Evolutionary conservation across 2,329 filamentous ascomycete genomes (phyloP).

Genomic region (Fusarium sp.): DNA sequence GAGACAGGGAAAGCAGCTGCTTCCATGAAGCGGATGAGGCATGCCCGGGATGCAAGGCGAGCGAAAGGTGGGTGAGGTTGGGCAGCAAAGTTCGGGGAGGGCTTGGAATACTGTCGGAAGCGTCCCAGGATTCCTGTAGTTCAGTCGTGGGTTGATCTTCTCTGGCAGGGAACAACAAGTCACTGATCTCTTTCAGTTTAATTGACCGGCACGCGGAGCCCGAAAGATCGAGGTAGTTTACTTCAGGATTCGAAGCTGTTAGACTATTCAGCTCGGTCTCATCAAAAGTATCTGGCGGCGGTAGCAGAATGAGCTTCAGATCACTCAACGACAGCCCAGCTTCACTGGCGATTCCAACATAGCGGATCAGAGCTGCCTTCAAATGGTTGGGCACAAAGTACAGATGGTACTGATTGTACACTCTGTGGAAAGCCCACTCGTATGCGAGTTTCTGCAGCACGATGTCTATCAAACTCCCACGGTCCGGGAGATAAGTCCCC

Average conservation of each 20-base stretch:
- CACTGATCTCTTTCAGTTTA: constrained; percentile 61
- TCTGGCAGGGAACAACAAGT: constrained; percentile 59
- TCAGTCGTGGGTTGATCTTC: constrained; percentile 34
- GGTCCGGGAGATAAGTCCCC: constrained; percentile 55
- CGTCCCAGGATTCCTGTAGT: constrained; percentile 66
- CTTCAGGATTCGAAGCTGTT: constrained; percentile 44
- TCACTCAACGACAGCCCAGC: constrained; percentile 62
- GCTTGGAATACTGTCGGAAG: constrained; percentile 47
- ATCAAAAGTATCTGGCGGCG: constrained; percentile 43
- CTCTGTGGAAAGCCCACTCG: constrained; percentile 65
- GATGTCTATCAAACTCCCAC: constrained; percentile 62
- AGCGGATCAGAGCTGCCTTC: constrained; percentile 62
- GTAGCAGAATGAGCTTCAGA: constrained; percentile 58
- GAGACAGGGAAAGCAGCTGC: constrained; percentile 65
- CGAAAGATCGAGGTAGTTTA: constrained; percentile 65
- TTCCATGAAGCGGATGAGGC: constrained; percentile 63
- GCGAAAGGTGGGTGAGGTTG: constrained; percentile 69
- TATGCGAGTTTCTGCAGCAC: constrained; percentile 60
- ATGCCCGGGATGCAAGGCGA: constrained; percentile 58
- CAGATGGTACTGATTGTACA: constrained; percentile 67
- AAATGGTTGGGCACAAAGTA: constrained; percentile 65
- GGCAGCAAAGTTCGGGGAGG: constrained; percentile 59
- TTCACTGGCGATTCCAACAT: constrained; percentile 57
- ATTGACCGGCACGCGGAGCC: constrained; percentile 62
- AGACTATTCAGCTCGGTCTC: constrained; percentile 44